These are phyloP conservation scores for Blastobotrys capitulatus DNA, from an alignment of 1,139 yeast genomes.

Conservation along the genomic window DNA sequence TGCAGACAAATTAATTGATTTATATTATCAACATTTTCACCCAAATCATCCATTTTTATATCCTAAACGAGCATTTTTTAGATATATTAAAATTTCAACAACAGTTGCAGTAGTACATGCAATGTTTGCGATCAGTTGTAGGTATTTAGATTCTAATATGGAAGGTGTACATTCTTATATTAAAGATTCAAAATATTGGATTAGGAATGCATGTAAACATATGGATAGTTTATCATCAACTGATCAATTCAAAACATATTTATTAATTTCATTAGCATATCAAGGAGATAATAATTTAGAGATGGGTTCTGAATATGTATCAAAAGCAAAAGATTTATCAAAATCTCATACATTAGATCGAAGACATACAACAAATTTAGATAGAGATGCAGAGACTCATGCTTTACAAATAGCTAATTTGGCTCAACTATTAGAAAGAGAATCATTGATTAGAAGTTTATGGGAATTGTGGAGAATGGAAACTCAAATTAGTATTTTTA, in stretches of 20 bases:
- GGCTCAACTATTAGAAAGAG: slow-evolving; percentile 18
- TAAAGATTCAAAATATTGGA: slow-evolving; percentile 26
- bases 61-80: slow-evolving; percentile 37
- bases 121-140: slow-evolving; percentile 42
- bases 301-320: slow-evolving; percentile 9
- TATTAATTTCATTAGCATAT: slow-evolving; percentile 16
- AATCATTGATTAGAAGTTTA: slow-evolving; percentile 18
- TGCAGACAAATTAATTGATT: slow-evolving; percentile 39
- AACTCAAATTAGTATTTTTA: slow-evolving; percentile 3
- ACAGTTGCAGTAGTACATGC: slow-evolving; percentile 44
- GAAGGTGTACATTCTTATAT: slow-evolving; percentile 14
- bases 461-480: slow-evolving; percentile 20
- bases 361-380: slow-evolving; percentile 12
- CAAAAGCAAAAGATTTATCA: slow-evolving; percentile 10
- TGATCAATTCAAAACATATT: slow-evolving; percentile 16
- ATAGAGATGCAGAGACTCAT: slow-evolving; percentile 13
- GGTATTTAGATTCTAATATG: slow-evolving; percentile 24
- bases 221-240: slow-evolving; percentile 13
- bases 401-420: slow-evolving; percentile 14
- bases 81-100: slow-evolving; percentile 33
- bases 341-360: slow-evolving; percentile 12
- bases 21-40: slow-evolving; percentile 46
- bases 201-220: slow-evolving; percentile 18
- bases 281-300: slow-evolving; percentile 13
- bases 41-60: slow-evolving; percentile 44